A percentile compares a stretch with the other conserved stretches of the same genome.
Conservation (phyloP, 495 filamentous ascomycete species). For the Aspergillus nidulans region DNA sequence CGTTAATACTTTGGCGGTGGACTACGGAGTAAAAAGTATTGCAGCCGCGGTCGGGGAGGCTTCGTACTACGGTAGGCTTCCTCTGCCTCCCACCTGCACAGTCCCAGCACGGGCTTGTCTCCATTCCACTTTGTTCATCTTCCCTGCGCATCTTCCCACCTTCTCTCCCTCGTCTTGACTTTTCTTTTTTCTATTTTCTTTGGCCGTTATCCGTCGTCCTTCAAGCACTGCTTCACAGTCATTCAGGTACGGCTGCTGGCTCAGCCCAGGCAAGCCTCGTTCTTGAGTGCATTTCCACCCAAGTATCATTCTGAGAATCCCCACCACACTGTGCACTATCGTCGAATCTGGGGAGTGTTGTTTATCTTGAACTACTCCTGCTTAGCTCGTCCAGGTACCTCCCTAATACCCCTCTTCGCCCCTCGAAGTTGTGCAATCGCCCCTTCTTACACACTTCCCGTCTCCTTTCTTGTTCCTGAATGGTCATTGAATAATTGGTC, state of each 20-base stretch:
- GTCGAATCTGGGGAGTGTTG: constrained; percentile 6
- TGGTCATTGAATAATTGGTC: constrained; percentile 25
- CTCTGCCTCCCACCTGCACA: no score
- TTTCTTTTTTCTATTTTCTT: constrained; percentile 2
- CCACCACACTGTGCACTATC: constrained; percentile 1
- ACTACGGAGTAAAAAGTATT: not conserved
- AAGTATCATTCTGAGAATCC: constrained; percentile 1
- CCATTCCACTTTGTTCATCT: constrained; percentile 12
- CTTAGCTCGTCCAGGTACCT: constrained; percentile 15
- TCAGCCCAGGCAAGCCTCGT: constrained; percentile 6
- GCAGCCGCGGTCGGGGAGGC: not conserved
- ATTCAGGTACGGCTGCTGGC: constrained; percentile 13
- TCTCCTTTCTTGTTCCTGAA: constrained; percentile 15
- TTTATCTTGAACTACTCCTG: constrained; percentile 4
- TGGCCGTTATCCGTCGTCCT: constrained; percentile 5
- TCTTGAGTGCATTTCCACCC: not conserved
- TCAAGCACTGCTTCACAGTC: not conserved
- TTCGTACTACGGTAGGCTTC: not conserved
- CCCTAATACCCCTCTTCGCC: constrained; percentile 10
- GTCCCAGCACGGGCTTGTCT: not conserved
- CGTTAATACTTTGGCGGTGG: not conserved
- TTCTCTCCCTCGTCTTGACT: constrained; percentile 11
- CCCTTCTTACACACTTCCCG: constrained; percentile 10
- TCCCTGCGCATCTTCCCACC: constrained; percentile 7
- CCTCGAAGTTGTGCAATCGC: constrained; percentile 18